These are phyloP conservation scores for Candida mesenterica DNA, from an alignment of 1,139 yeast genomes.

Conservation along the genomic window DNA sequence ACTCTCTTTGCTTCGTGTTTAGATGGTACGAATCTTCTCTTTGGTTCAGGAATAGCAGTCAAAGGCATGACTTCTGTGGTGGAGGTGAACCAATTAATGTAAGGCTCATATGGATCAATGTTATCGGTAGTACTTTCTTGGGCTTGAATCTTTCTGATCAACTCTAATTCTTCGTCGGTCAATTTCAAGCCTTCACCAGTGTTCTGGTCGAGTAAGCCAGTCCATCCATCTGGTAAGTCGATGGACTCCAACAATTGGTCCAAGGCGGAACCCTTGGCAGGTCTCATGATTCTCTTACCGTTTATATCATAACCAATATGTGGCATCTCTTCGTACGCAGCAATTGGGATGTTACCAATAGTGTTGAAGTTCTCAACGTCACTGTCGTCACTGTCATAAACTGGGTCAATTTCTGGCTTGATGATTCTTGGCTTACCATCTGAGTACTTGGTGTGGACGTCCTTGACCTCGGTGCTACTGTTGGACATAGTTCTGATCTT, in stretches of 20 bases:
- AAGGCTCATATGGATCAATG: constrained; percentile 88
- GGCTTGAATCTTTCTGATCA: constrained; percentile 80
- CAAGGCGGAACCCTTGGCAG: constrained; percentile 93
- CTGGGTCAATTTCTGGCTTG: constrained; percentile 88
- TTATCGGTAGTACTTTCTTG: constrained; percentile 82
- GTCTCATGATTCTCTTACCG: constrained; percentile 98
- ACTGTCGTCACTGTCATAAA: constrained; percentile 89
- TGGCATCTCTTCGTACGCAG: constrained; percentile 96
- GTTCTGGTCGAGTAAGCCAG: constrained; percentile 87
- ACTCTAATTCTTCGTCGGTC: constrained; percentile 84
- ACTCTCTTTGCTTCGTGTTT: constrained; percentile 94
- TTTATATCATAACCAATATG: constrained; percentile 96
- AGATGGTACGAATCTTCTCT: constrained; percentile 93
- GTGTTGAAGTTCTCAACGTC: constrained; percentile 84
- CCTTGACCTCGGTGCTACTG: constrained; percentile 26
- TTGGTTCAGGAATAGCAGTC: constrained; percentile 93
- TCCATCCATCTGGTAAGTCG: constrained; percentile 98
- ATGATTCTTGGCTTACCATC: constrained; percentile 78
- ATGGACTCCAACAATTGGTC: constrained; percentile 85
- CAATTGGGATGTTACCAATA: constrained; percentile 86
- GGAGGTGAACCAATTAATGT: constrained; percentile 92
- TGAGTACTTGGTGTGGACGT: constrained; percentile 55
- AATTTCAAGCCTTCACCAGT: constrained; percentile 88
- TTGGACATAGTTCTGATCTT: constrained; percentile 50
- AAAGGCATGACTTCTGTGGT: constrained; percentile 88